These are phyloP conservation scores for Clonostachys rosea DNA, from an alignment of 2,329 filamentous ascomycete species.

Conservation along the genomic window DNA sequence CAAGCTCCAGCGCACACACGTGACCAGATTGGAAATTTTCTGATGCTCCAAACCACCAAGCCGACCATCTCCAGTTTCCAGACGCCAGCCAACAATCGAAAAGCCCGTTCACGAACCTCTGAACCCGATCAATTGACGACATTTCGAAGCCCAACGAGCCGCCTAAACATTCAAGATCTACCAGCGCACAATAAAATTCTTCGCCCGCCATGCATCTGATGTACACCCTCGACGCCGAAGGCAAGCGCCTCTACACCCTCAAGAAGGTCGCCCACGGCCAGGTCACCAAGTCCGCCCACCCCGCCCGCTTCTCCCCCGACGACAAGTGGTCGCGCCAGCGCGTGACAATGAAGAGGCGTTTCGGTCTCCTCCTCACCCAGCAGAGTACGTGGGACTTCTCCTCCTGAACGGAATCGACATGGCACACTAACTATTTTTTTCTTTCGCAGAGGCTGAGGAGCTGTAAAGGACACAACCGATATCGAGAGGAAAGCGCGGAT, in stretches of 20 bases:
- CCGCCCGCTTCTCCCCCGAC: conserved; percentile 93
- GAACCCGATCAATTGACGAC: neutral
- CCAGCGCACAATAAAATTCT: neutral
- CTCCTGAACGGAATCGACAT: neutral
- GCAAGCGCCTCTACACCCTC: conserved; percentile 91
- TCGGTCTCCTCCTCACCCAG: conserved; percentile 82
- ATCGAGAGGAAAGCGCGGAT: no score
- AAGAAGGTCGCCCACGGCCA: conserved; percentile 82
- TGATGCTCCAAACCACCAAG: neutral
- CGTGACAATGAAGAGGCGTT: conserved; percentile 91
- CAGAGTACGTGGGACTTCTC: conserved; percentile 39
- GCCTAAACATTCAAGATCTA: neutral
- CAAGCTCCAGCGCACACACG: neutral
- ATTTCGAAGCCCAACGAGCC: neutral
- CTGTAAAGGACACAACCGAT: no score
- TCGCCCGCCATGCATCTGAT: conserved; percentile 51
- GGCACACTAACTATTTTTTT: no score
- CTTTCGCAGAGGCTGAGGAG: no score
- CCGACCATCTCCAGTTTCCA: neutral
- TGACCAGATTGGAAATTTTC: neutral
- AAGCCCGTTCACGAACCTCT: no score
- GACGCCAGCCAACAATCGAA: no score
- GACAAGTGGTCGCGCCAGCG: conserved; percentile 98
- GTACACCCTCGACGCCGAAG: conserved; percentile 80
- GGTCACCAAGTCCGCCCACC: conserved; percentile 94